Conservation (phyloP, 2,329 filamentous ascomycete species). For the Cytospora chrysosperma region DNA sequence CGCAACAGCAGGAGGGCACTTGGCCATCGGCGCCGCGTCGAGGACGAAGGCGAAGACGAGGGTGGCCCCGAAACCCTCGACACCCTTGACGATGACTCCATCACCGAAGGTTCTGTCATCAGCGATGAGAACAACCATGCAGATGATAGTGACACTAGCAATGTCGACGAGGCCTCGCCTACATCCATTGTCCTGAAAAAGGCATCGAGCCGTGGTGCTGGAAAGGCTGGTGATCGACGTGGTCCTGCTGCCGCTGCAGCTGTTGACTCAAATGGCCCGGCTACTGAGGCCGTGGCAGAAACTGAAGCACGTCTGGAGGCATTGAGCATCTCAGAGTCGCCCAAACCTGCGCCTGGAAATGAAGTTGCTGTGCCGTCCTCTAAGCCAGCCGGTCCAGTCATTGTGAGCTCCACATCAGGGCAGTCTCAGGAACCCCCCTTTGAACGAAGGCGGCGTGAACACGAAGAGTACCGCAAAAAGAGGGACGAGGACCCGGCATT, state of each 20-base stretch:
- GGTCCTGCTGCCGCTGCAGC: conserved; percentile 24
- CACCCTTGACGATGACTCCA: conserved; percentile 60
- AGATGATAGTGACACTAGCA: conserved; percentile 64
- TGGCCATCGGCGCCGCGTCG: conserved; percentile 65
- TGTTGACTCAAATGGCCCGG: conserved; percentile 25
- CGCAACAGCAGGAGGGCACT: conserved; percentile 62
- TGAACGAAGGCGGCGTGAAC: conserved; percentile 76
- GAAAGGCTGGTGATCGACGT: conserved; percentile 34
- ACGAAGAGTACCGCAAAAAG: conserved; percentile 87
- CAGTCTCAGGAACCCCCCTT: conserved; percentile 56
- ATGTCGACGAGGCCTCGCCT: conserved; percentile 57
- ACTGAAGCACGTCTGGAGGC: conserved; percentile 60
- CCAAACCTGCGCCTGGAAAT: conserved; percentile 45
- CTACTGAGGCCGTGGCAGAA: conserved; percentile 40
- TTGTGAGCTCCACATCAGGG: conserved; percentile 55
- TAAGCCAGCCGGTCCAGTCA: conserved; percentile 48
- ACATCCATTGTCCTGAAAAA: conserved; percentile 44
- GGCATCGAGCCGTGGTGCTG: conserved; percentile 41
- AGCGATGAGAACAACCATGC: conserved; percentile 61
- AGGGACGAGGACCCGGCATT: conserved; percentile 88
- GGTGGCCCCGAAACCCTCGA: conserved; percentile 55
- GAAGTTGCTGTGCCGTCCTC: conserved; percentile 40
- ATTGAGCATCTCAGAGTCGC: conserved; percentile 45
- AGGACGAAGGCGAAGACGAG: conserved; percentile 71
- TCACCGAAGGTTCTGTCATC: conserved; percentile 61